A percentile compares a stretch with the other conserved stretches of the same genome.
These are phyloP conservation scores for Penicillium lividum DNA, from an alignment of 495 filamentous ascomycete species.

Conservation along the genomic window DNA sequence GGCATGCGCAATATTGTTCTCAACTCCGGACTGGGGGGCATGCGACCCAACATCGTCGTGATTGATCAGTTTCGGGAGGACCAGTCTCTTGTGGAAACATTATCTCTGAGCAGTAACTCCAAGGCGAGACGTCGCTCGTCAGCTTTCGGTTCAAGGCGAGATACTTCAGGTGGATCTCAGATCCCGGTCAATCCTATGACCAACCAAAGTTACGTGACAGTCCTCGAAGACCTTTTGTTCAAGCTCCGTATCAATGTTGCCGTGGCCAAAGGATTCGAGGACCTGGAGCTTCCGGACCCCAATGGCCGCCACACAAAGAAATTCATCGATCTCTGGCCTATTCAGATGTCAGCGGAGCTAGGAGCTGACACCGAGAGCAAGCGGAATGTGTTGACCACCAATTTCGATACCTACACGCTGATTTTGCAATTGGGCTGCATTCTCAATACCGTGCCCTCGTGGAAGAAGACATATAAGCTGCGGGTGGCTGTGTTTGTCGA, in stretches of 20 bases:
- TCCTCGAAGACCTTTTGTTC: slow-evolving; percentile 78
- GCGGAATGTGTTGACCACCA: slow-evolving; percentile 76
- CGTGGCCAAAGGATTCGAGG: slow-evolving; percentile 78
- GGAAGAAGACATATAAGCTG: slow-evolving; percentile 74
- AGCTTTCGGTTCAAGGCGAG: slow-evolving; percentile 9
- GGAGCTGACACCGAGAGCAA: slow-evolving; percentile 59
- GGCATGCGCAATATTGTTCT: slow-evolving; percentile 80
- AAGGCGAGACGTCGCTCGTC: slow-evolving; percentile 30
- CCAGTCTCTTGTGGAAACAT: slow-evolving; percentile 53
- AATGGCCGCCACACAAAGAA: slow-evolving; percentile 63
- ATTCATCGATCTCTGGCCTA: slow-evolving; percentile 88
- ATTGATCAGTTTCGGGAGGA: slow-evolving; percentile 68
- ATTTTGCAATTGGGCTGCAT: slow-evolving; percentile 88
- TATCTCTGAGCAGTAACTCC: slow-evolving; percentile 21
- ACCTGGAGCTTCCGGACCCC: slow-evolving; percentile 66
- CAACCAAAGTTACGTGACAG: slow-evolving; percentile 72
- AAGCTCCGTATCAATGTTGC: slow-evolving; percentile 83
- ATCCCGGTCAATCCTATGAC: slow-evolving; percentile 62
- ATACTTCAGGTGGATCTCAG: slow-evolving; percentile 43
- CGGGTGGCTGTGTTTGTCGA: slow-evolving; percentile 86
- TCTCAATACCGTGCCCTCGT: slow-evolving; percentile 76
- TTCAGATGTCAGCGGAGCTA: slow-evolving; percentile 80
- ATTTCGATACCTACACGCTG: slow-evolving; percentile 89
- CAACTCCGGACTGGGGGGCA: slow-evolving; percentile 81
- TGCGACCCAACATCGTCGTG: slow-evolving; percentile 86